phyloP scores from a whole-genome alignment of 1,284 basidiomycete genomes.

The Sanghuangporus weigelae region DNA sequence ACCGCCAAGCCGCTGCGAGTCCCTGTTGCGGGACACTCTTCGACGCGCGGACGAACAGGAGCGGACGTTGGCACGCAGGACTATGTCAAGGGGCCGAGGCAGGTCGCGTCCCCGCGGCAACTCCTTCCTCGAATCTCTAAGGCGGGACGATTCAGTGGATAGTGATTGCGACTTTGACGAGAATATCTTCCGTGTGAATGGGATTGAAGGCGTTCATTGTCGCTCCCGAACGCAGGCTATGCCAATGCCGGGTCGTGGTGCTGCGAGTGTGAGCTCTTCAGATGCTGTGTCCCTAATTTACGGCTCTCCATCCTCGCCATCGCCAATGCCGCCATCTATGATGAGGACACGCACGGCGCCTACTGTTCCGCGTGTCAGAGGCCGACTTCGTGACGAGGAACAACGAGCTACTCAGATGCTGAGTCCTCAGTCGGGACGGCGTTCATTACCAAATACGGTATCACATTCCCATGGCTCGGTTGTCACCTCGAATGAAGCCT shows the following conservation, averaged over 20 bases:
- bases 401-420: neutral
- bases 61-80: constrained; percentile 19
- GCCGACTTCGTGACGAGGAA: neutral
- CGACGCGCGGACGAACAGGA: constrained; percentile 42
- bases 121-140: constrained; percentile 8
- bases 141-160: neutral
- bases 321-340: constrained; percentile 16
- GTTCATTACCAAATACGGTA: constrained; percentile 14
- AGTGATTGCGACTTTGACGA: constrained; percentile 10
- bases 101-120: constrained; percentile 16
- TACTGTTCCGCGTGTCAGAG: constrained; percentile 5
- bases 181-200: neutral
- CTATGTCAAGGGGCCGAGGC: constrained; percentile 20
- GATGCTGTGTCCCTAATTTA: constrained; percentile 8
- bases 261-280: neutral
- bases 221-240: constrained; percentile 2
- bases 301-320: constrained; percentile 10
- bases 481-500: constrained; percentile 6
- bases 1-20: constrained; percentile 39
- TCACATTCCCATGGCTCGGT: constrained; percentile 8
- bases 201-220: neutral
- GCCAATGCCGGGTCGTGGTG: constrained; percentile 1
- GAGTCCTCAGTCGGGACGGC: constrained; percentile 11
- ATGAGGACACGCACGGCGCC: constrained; percentile 15
- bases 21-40: constrained; percentile 52